Percentiles rank a stretch among this genome's conserved stretches.
Evolutionary conservation across 2,329 filamentous ascomycete genomes (phyloP).

Genomic region (Aspergillus fijiensis): DNA sequence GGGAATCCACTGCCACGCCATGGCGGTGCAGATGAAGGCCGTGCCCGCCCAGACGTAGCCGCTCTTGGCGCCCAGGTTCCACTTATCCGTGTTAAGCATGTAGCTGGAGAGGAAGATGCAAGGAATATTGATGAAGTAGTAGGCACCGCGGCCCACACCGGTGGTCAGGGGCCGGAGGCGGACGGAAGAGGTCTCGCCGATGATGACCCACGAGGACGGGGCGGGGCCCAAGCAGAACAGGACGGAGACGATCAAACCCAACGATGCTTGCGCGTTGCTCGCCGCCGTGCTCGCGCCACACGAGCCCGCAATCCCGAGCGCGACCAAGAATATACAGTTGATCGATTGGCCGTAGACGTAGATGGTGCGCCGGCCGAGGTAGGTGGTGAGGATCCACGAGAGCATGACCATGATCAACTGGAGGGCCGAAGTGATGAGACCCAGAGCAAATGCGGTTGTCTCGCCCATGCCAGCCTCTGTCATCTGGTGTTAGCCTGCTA

Average conservation of each 20-base stretch:
- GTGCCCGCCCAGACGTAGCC: conserved; percentile 63
- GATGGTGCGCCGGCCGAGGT: conserved; percentile 63
- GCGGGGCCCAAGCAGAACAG: conserved; percentile 63
- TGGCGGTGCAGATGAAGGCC: conserved; percentile 54
- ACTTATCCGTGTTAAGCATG: conserved; percentile 57
- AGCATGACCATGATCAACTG: conserved; percentile 64
- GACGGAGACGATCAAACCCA: conserved; percentile 66
- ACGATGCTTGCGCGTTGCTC: conserved; percentile 58
- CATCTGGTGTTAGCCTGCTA: conserved; percentile 28
- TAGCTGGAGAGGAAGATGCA: conserved; percentile 63
- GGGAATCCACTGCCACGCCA: conserved; percentile 52
- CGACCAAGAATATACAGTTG: conserved; percentile 56
- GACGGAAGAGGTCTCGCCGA: conserved; percentile 65
- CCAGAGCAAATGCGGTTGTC: conserved; percentile 60
- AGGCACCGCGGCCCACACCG: conserved; percentile 62
- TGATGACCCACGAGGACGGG: conserved; percentile 66
- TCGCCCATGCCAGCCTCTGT: conserved; percentile 60
- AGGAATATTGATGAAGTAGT: conserved; percentile 66
- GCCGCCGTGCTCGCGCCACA: conserved; percentile 43
- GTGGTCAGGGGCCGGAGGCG: conserved; percentile 66
- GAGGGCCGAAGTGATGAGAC: conserved; percentile 64
- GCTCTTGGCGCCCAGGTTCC: conserved; percentile 54
- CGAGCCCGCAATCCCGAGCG: conserved; percentile 61
- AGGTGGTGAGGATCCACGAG: conserved; percentile 66
- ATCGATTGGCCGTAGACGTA: conserved; percentile 61